Evolutionary conservation across 176 grass and related monocot species (phyloP), one percentile per base, ranked within the genome.

Genomic region (Carex parvula): DNA sequence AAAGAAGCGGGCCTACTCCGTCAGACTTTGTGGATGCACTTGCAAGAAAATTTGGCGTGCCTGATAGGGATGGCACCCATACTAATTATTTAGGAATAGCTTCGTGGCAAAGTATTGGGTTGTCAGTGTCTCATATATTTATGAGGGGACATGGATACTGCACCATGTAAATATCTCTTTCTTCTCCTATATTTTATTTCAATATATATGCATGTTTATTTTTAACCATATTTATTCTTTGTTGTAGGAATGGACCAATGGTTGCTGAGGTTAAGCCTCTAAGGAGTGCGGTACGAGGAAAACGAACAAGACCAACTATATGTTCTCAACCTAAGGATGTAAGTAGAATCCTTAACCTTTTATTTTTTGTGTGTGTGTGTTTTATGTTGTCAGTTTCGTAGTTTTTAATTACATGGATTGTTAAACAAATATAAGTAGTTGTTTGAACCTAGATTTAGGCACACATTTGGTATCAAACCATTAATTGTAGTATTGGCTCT

Each of bases 21-120:
- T 62, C 87, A 12, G 87, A 89, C 42, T 89, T 89, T 81, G 68
- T 86, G 30, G 79, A 83, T 29, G 87, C 77, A 16, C 60, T 89
- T 8, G 21, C 82, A 18, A 81, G 52, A 29, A 85, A 89, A 53
- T 89, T 85, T 76, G 81, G 71, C 17, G 18, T 54, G 44, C 61
- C 26, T 6, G 60, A 24, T 14, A 24, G 63, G 6, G 12, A 44
- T 30, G n/a, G 46, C n/a, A 41, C 1, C 29, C 12, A 29, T 79
- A 83, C 42, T 32, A 22, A 65, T 21, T 18, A 70, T 32, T 44
- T 73, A 65, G 52, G 30, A 32, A 22, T 14, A n/a, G 33, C 39
- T 64, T 60, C 71, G 21, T 88, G 81, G 72, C 41, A 53, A 29
- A 84, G 33, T 21, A 55, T 88, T 20, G 81, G 86, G 52, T n/a